Conservation (phyloP, 306 rosid genomes). For the Astragalus glycyphyllos region DNA sequence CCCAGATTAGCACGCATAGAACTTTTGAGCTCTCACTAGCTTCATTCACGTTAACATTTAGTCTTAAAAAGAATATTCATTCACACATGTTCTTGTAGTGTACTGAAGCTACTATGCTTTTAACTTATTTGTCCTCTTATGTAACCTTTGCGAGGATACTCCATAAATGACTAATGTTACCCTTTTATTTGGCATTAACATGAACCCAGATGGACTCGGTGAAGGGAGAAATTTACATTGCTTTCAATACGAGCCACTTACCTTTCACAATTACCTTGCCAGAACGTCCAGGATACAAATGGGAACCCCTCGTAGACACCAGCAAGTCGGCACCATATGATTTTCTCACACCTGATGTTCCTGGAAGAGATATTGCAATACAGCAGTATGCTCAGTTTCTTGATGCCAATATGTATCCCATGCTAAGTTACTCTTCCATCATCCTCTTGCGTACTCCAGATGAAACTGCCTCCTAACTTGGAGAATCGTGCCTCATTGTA, state of each 20-base stretch:
- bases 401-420: conserved; percentile 80
- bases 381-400: conserved; percentile 85
- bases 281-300: conserved; percentile 77
- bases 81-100: conserved; percentile 8
- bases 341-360: conserved; percentile 68
- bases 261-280: conserved; percentile 71
- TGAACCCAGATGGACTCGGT: conserved; percentile 72
- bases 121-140: conserved; percentile 7
- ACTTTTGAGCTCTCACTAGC: conserved; percentile 11
- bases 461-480: conserved; percentile 48
- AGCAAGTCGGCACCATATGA: conserved; percentile 83
- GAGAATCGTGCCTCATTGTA: conserved; percentile 23
- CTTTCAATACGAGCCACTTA: conserved; percentile 88
- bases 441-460: conserved; percentile 70
- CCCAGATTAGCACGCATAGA: conserved; percentile 24
- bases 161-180: conserved; percentile 23
- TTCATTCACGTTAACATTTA: neutral
- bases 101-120: neutral
- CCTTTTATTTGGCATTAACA: conserved; percentile 41
- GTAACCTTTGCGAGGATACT: neutral
- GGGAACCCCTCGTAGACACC: conserved; percentile 92
- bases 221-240: conserved; percentile 83
- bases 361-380: conserved; percentile 69
- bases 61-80: neutral
- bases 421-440: conserved; percentile 95